Conservation (phyloP, 495 filamentous ascomycete species). For the Neurospora sp. region DNA sequence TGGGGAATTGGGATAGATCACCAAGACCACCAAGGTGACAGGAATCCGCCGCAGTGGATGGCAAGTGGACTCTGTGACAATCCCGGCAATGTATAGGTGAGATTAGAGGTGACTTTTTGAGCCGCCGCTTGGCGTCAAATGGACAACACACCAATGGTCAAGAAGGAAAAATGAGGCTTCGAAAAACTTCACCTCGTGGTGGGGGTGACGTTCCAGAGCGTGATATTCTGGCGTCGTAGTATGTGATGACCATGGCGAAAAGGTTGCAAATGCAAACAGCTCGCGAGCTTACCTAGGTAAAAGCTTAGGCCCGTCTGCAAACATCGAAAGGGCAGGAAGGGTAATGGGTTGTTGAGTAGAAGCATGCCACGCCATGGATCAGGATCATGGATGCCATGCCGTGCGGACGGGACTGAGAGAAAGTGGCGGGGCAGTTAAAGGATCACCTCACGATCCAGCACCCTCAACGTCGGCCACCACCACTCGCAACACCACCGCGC, state of each 20-base stretch:
- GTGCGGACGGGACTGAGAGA: neutral
- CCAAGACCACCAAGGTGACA: neutral
- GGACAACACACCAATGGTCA: neutral
- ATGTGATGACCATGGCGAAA: neutral
- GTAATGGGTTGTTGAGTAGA: neutral
- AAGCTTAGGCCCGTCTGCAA: neutral
- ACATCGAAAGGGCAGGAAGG: neutral
- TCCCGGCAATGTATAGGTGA: neutral
- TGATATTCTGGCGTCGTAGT: neutral
- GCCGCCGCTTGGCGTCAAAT: neutral
- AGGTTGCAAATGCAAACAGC: neutral
- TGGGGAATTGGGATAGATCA: neutral
- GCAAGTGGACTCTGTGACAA: neutral
- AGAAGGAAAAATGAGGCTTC: neutral
- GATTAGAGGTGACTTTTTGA: neutral
- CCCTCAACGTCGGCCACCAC: neutral
- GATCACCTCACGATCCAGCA: neutral
- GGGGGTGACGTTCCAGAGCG: neutral
- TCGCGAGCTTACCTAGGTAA: neutral
- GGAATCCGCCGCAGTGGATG: neutral
- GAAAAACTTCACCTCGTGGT: neutral
- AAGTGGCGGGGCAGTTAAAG: neutral
- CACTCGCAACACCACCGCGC: neutral
- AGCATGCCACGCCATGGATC: neutral
- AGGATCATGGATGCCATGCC: neutral